Percentiles rank a stretch among this genome's conserved stretches.
These are phyloP conservation scores for Penicillium verhagenii DNA, from an alignment of 495 filamentous ascomycete species.

Conservation along the genomic window DNA sequence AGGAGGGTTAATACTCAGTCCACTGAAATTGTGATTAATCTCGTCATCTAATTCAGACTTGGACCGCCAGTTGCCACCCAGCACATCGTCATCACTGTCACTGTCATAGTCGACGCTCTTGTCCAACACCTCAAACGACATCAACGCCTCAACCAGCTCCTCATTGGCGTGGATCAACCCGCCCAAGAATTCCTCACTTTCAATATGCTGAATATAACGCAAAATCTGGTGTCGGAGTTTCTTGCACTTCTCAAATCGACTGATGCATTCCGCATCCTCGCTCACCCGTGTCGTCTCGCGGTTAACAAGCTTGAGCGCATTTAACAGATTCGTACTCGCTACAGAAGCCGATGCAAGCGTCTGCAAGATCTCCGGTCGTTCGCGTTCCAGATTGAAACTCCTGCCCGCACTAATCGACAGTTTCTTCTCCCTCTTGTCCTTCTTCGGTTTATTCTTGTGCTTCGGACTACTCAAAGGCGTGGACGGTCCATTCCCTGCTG, in stretches of 20 bases:
- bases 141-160: conserved; percentile 83
- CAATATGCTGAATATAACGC: conserved; percentile 85
- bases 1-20: conserved; percentile 40
- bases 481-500: conserved; percentile 39
- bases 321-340: conserved; percentile 85
- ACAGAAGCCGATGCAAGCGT: conserved; percentile 83
- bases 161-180: conserved; percentile 80
- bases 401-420: conserved; percentile 19
- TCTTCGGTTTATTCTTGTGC: conserved; percentile 38
- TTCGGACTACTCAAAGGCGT: conserved; percentile 37
- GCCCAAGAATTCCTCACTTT: conserved; percentile 78
- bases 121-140: conserved; percentile 91
- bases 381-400: conserved; percentile 81
- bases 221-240: conserved; percentile 76
- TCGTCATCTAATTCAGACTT: conserved; percentile 27
- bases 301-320: conserved; percentile 87
- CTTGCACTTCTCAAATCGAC: conserved; percentile 85
- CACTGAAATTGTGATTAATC: conserved; percentile 39
- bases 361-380: conserved; percentile 79
- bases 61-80: conserved; percentile 37
- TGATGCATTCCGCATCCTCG: conserved; percentile 72
- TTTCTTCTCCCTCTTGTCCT: conserved; percentile 41
- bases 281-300: conserved; percentile 85
- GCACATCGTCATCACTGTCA: conserved; percentile 71
- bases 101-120: conserved; percentile 96